Evolutionary conservation across 2,329 filamentous ascomycete genomes (phyloP).

Genomic region (Xylariaceae sp.): DNA sequence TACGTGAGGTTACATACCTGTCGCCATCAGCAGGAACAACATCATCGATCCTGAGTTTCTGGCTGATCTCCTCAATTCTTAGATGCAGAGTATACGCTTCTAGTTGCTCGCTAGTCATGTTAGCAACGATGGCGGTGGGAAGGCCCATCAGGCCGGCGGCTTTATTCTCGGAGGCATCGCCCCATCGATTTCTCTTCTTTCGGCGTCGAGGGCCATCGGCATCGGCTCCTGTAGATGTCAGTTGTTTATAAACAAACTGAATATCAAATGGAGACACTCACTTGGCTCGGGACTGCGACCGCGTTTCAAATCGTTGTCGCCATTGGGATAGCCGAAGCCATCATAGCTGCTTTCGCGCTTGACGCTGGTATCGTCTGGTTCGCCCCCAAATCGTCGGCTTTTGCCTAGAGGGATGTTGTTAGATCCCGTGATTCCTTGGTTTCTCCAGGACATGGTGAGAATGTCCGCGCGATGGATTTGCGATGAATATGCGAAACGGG

Average conservation of each 20-base stretch:
- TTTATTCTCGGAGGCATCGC: conserved; percentile 97
- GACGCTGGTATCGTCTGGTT: conserved; percentile 44
- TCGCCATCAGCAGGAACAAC: conserved; percentile 96
- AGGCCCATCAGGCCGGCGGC: conserved; percentile 96
- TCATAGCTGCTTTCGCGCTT: conserved; percentile 34
- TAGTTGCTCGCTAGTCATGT: conserved; percentile 98
- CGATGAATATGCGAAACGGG: neutral
- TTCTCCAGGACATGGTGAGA: conserved; percentile 65
- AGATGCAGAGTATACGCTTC: conserved; percentile 96
- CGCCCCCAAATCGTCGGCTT: conserved; percentile 75
- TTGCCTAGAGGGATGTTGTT: conserved; percentile 97
- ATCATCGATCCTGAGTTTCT: conserved; percentile 98
- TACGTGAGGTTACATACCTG: conserved; percentile 63
- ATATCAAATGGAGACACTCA: conserved; percentile 44
- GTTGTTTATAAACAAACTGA: conserved; percentile 26
- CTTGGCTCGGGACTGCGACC: conserved; percentile 88
- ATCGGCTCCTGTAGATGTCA: conserved; percentile 50
- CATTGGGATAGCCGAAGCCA: conserved; percentile 44
- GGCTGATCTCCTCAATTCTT: conserved; percentile 98
- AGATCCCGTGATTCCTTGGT: conserved; percentile 89
- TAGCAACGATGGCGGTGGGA: conserved; percentile 92
- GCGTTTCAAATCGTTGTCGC: conserved; percentile 69
- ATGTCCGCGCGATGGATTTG: conserved; percentile 4
- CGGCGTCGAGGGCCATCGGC: conserved; percentile 81
- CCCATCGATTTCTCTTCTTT: conserved; percentile 99